Evolutionary conservation across 2,329 filamentous ascomycete species (phyloP), one percentile per base, ranked within the genome.

Genomic region (Penicillium sp.): DNA sequence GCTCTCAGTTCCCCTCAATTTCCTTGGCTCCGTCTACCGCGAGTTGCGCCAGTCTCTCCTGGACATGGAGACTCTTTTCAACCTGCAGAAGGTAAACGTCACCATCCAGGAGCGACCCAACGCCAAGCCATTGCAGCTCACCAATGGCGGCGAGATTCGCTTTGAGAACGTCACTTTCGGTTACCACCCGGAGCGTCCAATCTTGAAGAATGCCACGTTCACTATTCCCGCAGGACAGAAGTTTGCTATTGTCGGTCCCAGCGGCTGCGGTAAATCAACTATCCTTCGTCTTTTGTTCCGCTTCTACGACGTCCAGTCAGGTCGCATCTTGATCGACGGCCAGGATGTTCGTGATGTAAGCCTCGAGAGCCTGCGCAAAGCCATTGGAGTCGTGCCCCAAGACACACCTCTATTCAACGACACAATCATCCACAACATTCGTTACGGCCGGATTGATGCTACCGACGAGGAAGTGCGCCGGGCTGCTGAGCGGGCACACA

Each of bases 61-160:
- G 32, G 95, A 99, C 71, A 99, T 99, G 94, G 94, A 97, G 76
- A 97, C 94, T 0, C 83, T 99, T 5, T 99, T 99, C 81, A 96
- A 91, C 72, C 81, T 99, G 31, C 94, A 99, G 74, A 97, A 96
- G 72, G 93, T 97, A 69, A 96, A 97, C 63, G 87, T 97, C 11
- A 86, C 84, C 36, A 89, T 99, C 69, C 87, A 85, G 65, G 92
- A 99, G 65, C 81, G 84, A 50, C 83, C 88, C 1, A 79, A 89
- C 65, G 91, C 93, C 0, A 86, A 87, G 67, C 81, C 89, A 0
- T 81, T 99, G 1, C 75, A 83, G 8, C 81, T 99, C 13, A 81
- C 81, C 42, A 85, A 83, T 60, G 92, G 92, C 14, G 94, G 94
- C 47, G 88, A 96, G 72, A 97, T 99, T 72, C 87, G 81, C 55